phyloP scores from a whole-genome alignment of 1,284 basidiomycete genomes.

The Melampsora americana region DNA sequence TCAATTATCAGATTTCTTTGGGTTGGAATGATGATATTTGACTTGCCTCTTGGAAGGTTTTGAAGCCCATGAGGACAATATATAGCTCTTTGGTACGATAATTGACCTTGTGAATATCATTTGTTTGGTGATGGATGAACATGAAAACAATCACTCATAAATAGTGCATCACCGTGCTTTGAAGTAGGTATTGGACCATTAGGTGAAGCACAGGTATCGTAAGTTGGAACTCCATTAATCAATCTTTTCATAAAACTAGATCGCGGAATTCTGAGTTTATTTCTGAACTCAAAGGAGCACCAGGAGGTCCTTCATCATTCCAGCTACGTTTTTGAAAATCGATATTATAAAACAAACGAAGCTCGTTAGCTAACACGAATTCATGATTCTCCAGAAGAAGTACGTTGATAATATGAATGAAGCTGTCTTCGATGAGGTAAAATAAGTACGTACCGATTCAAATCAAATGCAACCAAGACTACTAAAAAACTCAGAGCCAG shows the following conservation, averaged over 20 bases:
- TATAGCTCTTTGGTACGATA: constrained; percentile 13
- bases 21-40: not conserved
- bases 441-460: too few species aligned
- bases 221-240: constrained; percentile 11
- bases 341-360: too few species aligned
- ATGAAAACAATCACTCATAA: not conserved
- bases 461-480: too few species aligned
- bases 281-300: too few species aligned
- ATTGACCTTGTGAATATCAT: constrained; percentile 12
- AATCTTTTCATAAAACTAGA: not conserved
- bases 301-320: too few species aligned
- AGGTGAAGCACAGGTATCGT: constrained; percentile 1
- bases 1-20: not conserved
- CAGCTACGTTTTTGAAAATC: too few species aligned
- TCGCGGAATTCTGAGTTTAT: too few species aligned
- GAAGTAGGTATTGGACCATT: constrained; percentile 7
- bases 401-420: too few species aligned
- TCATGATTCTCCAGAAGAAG: too few species aligned
- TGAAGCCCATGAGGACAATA: not conserved
- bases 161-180: not conserved
- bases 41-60: constrained; percentile 11
- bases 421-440: too few species aligned
- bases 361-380: too few species aligned
- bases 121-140: not conserved
- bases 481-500: too few species aligned